A percentile compares a stretch with the other conserved stretches of the same genome.
Evolutionary conservation across 257 asterid genomes (phyloP).

Genomic region (Vinca minor): DNA sequence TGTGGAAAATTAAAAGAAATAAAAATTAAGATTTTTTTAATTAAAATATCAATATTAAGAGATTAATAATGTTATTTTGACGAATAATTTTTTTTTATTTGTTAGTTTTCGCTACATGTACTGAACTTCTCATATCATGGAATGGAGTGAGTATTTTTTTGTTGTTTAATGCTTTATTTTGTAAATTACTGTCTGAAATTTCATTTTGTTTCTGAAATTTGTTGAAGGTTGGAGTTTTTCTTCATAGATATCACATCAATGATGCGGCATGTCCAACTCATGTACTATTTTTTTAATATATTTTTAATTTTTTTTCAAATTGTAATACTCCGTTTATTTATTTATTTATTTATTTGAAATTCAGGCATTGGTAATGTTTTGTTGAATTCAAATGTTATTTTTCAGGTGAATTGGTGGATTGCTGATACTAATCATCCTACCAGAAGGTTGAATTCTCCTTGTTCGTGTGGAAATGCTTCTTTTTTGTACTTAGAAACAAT

Average conservation of each 20-base stretch:
- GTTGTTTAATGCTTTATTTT: too few species aligned
- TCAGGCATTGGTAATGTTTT: not conserved
- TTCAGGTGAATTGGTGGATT: conserved; percentile 46
- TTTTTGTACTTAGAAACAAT: not conserved
- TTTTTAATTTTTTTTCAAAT: not conserved
- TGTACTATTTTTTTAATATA: conserved; percentile 34
- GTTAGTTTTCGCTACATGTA: too few species aligned
- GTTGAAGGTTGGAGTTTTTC: conserved; percentile 50
- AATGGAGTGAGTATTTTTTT: too few species aligned
- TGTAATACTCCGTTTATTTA: not conserved
- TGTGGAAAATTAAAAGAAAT: too few species aligned
- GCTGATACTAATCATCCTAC: conserved; percentile 14
- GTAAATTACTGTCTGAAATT: not conserved
- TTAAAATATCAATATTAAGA: too few species aligned
- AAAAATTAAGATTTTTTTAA: too few species aligned
- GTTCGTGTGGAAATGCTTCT: not conserved
- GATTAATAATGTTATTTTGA: too few species aligned
- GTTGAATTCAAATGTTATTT: not conserved
- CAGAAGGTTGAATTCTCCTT: not conserved
- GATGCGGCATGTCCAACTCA: conserved; percentile 67
- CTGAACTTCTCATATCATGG: too few species aligned
- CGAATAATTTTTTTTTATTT: too few species aligned
- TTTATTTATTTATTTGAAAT: not conserved
- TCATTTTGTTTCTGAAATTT: not conserved
- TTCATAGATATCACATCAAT: conserved; percentile 60